phyloP scores from a whole-genome alignment of 495 filamentous ascomycete species.

The Oleoguttula mirabilis region DNA sequence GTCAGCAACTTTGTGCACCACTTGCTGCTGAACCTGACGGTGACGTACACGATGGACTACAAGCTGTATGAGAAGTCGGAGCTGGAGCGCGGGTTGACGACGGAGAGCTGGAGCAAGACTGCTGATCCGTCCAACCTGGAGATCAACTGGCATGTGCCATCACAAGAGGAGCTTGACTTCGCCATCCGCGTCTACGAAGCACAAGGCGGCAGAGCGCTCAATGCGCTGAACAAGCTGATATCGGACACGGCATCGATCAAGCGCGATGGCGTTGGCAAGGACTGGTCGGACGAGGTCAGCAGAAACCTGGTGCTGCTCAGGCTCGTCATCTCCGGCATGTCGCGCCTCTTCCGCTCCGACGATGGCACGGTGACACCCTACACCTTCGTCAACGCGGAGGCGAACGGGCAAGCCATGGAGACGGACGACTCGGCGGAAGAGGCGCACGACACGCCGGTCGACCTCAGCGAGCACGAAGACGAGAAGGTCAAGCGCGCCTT shows the following conservation, averaged over 20 bases:
- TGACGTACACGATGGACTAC: slow-evolving; percentile 84
- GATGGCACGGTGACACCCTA: slow-evolving; percentile 30
- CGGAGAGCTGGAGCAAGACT: slow-evolving; percentile 66
- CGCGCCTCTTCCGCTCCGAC: slow-evolving; percentile 74
- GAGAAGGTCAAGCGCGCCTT: slow-evolving; percentile 71
- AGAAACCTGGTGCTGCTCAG: slow-evolving; percentile 76
- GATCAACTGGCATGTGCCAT: slow-evolving; percentile 84
- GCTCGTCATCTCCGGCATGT: slow-evolving; percentile 75
- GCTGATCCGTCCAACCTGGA: slow-evolving; percentile 60
- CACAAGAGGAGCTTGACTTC: slow-evolving; percentile 66
- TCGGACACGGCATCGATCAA: slow-evolving; percentile 74
- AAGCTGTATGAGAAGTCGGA: slow-evolving; percentile 65
- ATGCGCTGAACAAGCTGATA: slow-evolving; percentile 60
- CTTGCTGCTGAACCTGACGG: slow-evolving; percentile 89
- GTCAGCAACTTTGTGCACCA: slow-evolving; percentile 97
- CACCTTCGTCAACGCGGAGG: slow-evolving; percentile 23
- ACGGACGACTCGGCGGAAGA: slow-evolving; percentile 31
- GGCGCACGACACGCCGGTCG: slow-evolving; percentile 51
- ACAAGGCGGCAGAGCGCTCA: slow-evolving; percentile 56
- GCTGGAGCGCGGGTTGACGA: slow-evolving; percentile 42
- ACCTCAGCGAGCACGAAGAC: slow-evolving; percentile 63
- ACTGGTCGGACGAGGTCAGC: slow-evolving; percentile 95
- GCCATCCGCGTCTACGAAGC: slow-evolving; percentile 78
- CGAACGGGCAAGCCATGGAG: slow-evolving; percentile 24
- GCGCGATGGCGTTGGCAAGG: slow-evolving; percentile 87